Evolutionary conservation across 2,329 filamentous ascomycete genomes (phyloP), one percentile per base, ranked within the genome.

Genomic region (Paecilomyces fulvus): DNA sequence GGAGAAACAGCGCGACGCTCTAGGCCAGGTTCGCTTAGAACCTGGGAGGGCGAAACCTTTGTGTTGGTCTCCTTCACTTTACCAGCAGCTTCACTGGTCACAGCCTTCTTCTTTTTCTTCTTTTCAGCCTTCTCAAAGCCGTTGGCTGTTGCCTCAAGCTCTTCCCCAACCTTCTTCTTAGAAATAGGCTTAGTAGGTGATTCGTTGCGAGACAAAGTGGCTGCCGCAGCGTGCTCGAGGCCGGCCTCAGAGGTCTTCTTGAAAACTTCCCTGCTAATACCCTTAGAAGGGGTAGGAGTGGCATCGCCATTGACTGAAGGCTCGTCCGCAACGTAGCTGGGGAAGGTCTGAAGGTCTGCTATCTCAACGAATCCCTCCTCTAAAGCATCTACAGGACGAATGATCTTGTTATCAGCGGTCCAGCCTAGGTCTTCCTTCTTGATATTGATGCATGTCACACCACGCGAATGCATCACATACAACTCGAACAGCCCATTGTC

Each of bases 381-480:
- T 49, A 90, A 80, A 2, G 90, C 92, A 71, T 95, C 86, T 43
- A 94, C 83, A 0, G 88, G 81, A 55, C 86, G 78, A 43, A 96
- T 78, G 54, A 95, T 89, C 77, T 95, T 95, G 74, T 91, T 92
- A 60, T 96, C 90, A 64, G 85, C 83, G 64, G 87, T 88, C 92
- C 92, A 97, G 30, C 95, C 94, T 52, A 99, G 79, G 73, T 97
- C 92, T 53, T 86, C 84, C 69, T 92, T 90, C 71, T 88, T 92
- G 70, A 99, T 85, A 61, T 85, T 86, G 54, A 97, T 72, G 65
- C 89, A 92, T 17, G 92, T 92, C n/a, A 97, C 91, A 59, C 94
- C 94, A 75, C 91, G 95, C 10, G 94, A 96, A 73, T 99, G 92
- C 87, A 96, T 95, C 30, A 90, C 88, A 70, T 99, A 99, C 9